These are phyloP conservation scores for Colletotrichum nymphaeae DNA, from an alignment of 2,329 filamentous ascomycete species.

Conservation along the genomic window DNA sequence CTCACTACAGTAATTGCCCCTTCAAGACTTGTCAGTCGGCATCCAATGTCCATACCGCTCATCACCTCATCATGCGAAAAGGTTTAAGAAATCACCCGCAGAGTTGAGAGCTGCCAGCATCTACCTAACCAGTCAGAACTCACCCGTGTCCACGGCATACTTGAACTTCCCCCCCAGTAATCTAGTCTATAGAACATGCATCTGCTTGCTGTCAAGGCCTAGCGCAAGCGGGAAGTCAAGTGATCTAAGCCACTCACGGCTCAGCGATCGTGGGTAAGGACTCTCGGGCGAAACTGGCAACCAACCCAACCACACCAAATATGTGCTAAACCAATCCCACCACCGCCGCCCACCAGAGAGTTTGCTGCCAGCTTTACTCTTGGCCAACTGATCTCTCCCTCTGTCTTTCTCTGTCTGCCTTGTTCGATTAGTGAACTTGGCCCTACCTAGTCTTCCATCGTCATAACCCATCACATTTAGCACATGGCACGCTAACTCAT, in stretches of 20 bases:
- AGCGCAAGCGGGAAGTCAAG: not conserved
- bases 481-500: constrained; percentile 2
- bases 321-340: too few species aligned
- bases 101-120: not conserved
- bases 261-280: constrained; percentile 31
- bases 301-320: too few species aligned
- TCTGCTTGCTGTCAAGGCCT: not conserved
- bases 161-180: too few species aligned
- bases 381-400: not conserved
- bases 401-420: too few species aligned
- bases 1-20: not conserved
- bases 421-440: not conserved
- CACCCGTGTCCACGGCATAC: not conserved
- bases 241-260: constrained; percentile 15
- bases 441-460: not conserved
- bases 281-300: constrained; percentile 30
- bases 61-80: not conserved
- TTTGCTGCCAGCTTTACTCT: not conserved
- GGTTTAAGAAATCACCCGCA: not conserved
- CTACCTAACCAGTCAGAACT: too few species aligned
- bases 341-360: not conserved
- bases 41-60: not conserved
- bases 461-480: not conserved
- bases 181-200: not conserved
- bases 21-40: too few species aligned